Evolutionary conservation across 2,329 filamentous ascomycete species (phyloP), one percentile per base, ranked within the genome.

Genomic region (Furcasterigmium sp.): DNA sequence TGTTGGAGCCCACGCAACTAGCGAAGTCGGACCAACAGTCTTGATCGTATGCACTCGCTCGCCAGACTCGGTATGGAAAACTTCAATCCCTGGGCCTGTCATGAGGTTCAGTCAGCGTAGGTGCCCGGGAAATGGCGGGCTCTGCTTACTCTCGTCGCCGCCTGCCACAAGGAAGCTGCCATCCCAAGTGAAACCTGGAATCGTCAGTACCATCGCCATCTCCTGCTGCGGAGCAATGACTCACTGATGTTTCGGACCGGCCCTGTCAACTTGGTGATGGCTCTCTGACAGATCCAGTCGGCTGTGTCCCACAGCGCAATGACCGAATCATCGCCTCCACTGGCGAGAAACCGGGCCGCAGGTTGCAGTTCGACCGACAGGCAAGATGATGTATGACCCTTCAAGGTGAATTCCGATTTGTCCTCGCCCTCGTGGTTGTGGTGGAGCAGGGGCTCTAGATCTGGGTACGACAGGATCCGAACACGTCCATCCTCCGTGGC

Each of bases 221-320:
- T 17, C 17, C 17, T 2, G n/a, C 8, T 11, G 32, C 8, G 10
- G 8, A 5, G 32, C 9, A 4, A 8, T 5, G 38, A 66, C 75
- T 47, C 61, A 80, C 77, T 80, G 44, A 91, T 72, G 57, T 78
- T 86, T 55, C 79, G 76, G 21, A 91, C 81, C 3, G 85, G 80
- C 2, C 84, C 84, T 9, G 76, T 73, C 68, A 87, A 84, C 53
- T 78, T 74, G 28, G 80, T 80, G 34, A 90, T 70, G 1, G 85
- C 88, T 47, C 82, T 76, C 55, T 83, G 76, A 56, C 85, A 90
- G 44, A 87, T 79, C 84, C 85, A 90, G 51, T 87, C 82, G 32
- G 75, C 73, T 4, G 86, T 90, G 55, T 91, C 85, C 83, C 86
- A 91, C 3, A 91, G 68, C 5, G 83, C 75, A 51, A 91, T 84